Evolutionary conservation across 176 grass and related monocot genomes (phyloP).

Genomic region (Triticum turgidum): DNA sequence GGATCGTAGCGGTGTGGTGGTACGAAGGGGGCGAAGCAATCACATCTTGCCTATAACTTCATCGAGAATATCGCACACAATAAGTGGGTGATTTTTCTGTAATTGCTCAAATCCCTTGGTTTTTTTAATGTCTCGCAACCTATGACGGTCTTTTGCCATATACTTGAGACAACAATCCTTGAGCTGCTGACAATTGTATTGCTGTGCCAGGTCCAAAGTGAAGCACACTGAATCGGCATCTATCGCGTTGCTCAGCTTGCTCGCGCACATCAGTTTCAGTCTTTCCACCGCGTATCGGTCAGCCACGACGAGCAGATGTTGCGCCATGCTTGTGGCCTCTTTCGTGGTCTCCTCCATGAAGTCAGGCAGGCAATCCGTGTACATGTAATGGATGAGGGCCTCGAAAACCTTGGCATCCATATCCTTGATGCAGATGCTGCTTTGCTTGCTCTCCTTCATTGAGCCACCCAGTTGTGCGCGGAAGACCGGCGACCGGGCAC

Average conservation of each 20-base stretch:
- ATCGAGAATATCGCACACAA: background rate
- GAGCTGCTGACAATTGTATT: background rate
- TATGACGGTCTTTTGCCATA: background rate
- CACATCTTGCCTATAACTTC: background rate
- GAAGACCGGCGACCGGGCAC: background rate
- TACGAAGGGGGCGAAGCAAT: background rate
- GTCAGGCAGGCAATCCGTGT: background rate
- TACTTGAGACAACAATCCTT: background rate
- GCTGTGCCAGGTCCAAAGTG: background rate
- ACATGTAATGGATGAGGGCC: background rate
- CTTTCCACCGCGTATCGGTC: background rate
- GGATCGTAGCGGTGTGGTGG: too few species aligned
- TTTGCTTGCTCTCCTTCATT: background rate
- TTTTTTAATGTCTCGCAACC: background rate
- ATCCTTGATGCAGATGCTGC: background rate
- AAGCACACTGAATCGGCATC: background rate
- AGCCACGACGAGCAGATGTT: background rate
- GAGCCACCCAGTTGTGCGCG: background rate
- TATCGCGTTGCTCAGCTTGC: background rate
- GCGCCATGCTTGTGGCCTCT: background rate
- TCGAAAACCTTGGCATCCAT: background rate
- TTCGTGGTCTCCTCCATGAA: background rate
- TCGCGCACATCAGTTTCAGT: background rate
- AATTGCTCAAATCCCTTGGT: background rate
- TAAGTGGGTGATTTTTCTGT: background rate